Conservation (phyloP, 805 yeast species). For the Saccharomyces mikatae region DNA sequence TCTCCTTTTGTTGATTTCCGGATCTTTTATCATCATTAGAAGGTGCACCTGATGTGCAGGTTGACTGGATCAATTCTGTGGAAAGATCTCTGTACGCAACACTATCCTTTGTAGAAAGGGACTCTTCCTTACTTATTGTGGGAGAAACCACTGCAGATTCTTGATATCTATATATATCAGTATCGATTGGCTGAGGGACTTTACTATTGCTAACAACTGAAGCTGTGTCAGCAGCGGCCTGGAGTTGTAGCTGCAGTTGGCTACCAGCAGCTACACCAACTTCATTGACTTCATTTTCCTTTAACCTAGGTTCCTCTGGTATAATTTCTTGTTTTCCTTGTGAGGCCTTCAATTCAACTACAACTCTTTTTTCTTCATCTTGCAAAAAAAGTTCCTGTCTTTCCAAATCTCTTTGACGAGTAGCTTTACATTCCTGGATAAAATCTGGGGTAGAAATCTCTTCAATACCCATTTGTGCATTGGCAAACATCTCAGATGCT, state of each 20-base stretch:
- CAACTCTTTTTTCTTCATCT: slow-evolving; percentile 28
- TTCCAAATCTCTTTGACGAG: slow-evolving; percentile 55
- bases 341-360: background rate
- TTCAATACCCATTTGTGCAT: slow-evolving; percentile 91
- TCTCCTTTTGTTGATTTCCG: background rate
- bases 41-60: background rate
- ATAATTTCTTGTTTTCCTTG: slow-evolving; percentile 4
- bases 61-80: background rate
- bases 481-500: slow-evolving; percentile 93
- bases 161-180: background rate
- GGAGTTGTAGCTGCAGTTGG: slow-evolving; percentile 21
- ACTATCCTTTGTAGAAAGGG: background rate
- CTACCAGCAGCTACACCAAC: slow-evolving; percentile 21
- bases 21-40: background rate
- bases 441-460: slow-evolving; percentile 74
- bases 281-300: slow-evolving; percentile 10
- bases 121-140: background rate
- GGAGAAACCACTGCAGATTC: background rate
- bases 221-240: background rate
- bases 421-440: slow-evolving; percentile 63
- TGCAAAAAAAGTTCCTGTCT: slow-evolving; percentile 37
- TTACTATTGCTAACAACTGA: background rate
- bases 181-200: background rate
- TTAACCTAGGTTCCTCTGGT: background rate
- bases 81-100: background rate